Base-by-base conservation (phyloP, 805 yeast genomes). In the Wickerhamomyces ciferrii region DNA sequence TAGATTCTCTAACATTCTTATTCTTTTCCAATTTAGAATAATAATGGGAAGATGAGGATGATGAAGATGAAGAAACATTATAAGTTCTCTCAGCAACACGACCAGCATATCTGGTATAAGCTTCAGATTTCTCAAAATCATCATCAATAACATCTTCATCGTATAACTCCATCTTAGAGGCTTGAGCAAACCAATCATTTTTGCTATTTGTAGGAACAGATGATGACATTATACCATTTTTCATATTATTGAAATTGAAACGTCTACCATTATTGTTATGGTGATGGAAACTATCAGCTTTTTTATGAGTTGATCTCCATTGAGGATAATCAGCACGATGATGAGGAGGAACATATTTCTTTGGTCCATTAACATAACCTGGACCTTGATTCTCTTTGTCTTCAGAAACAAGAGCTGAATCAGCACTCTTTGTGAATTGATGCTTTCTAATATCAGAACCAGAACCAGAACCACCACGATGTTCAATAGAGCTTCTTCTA, bases 331-430 rank as follows among this genome's bases (percentile, higher is more conserved):
- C 65, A 44, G 71, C 65, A 53, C 83, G 67, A 48, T 75, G 80
- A 54, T 77, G 82, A 14, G 83, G 83, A 24, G 81, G 81, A 19
- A 77, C 66, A 51, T 77, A 77, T 19, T 47, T 55, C 47, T 55
- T 60, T 10, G 57, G 27, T 6, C 9, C 32, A 18, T n/a, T n/a
- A 18, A 8, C 31, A 18, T 52, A 45, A 17, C 25, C 14, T 14
- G 43, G 17, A n/a, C 14, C 11, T 4, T 27, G 31, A 27, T 10
- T 10, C 11, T 27, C 31, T 27, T 13, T 27, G 13, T 10, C 13
- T 27, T 27, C 31, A 4, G 27, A 10, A 7, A 27, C 11, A 27
- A 27, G 7, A 27, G 31, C 31, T 8, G 31, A 27, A 27, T 41
- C 40, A 19, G 43, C 23, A 29, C 38, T 32, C 27, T 41, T 41